Evolutionary conservation across 768 basidiomycete genomes (phyloP).

Genomic region (Trametes cingulata): DNA sequence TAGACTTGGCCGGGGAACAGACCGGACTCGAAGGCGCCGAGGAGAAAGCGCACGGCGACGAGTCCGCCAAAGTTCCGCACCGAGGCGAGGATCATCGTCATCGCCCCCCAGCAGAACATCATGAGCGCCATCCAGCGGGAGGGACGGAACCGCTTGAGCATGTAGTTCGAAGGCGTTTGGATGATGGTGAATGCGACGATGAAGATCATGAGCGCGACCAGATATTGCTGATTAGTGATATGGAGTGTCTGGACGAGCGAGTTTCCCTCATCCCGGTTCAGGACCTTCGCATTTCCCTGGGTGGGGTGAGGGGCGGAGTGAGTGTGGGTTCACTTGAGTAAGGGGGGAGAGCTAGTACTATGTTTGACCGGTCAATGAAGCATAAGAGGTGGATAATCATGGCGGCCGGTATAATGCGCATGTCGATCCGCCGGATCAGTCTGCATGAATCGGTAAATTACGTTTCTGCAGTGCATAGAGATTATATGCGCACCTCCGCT

Average conservation of each 20-base stretch:
- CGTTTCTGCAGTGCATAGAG: not conserved
- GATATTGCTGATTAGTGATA: conserved; percentile 35
- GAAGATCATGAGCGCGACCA: conserved; percentile 41
- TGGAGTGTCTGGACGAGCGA: conserved; percentile 32
- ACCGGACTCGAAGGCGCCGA: conserved; percentile 45
- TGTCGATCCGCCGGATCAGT: conserved; percentile 30
- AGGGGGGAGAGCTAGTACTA: no score
- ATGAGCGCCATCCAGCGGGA: conserved; percentile 42
- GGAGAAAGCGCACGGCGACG: conserved; percentile 38
- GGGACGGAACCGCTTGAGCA: conserved; percentile 40
- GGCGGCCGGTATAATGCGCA: conserved; percentile 37
- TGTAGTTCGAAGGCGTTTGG: conserved; percentile 42
- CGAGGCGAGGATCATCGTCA: conserved; percentile 40
- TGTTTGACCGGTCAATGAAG: conserved; percentile 24
- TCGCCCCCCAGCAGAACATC: conserved; percentile 42
- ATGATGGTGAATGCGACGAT: conserved; percentile 42
- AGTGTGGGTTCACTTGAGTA: not conserved
- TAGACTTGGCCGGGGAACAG: conserved; percentile 45
- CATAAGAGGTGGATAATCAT: conserved; percentile 41
- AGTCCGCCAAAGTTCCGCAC: conserved; percentile 41
- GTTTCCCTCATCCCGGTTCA: conserved; percentile 36
- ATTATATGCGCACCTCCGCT: not conserved
- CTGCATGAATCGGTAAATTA: not conserved
- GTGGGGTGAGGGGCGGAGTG: not conserved
- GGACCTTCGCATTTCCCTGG: conserved; percentile 36